Base-by-base conservation (phyloP, 176 grass and related monocot species). In the Tillandsia leiboldiana region DNA sequence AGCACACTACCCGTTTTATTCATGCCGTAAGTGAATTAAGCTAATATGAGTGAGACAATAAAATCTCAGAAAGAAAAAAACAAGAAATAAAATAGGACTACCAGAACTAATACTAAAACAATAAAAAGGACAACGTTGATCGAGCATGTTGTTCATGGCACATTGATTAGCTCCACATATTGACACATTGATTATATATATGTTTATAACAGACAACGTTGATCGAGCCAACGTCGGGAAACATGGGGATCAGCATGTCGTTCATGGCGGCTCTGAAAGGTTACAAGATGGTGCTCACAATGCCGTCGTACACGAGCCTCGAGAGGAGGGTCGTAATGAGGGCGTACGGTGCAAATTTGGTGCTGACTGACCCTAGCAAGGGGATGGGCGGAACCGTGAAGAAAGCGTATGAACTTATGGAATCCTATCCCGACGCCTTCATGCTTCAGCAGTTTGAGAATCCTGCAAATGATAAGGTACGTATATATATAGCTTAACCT, bases 371-470 rank as follows among this genome's bases (percentile, higher is more conserved):
- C 70, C 88, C 76, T 9, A 51, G 86, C 13, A 92, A 96, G 74
- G 92, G 92, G 72, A 96, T 96, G 92, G 92, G 86, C 48, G 92
- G 92, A 13, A 96, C 88, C 5, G 93, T 96, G 42, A 96, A 88
- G 64, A 90, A 92, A 49, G 93, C 93, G 10, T 77, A 83, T 47
- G 67, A 90, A 27, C 83, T 96, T 26, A 87, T 83, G 70, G 88
- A 96, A 65, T 81, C 81, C 24, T 84, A 94, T 73, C 81, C 86
- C 26, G 80, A 85, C 51, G 78, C 82, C 26, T 85, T 85, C 79
- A 96, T 92, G 88, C 86, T 92, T 73, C 93, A 96, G 42, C 89
- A 92, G 61, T 97, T 97, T 66, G 84, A 97, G 68, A 97, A 97
- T 76, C 93, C 93, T 71, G 89, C 89, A 10, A 97, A 97, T 83